Base-by-base conservation (phyloP, 176 grass and related monocot species). In the Eleusine indica region DNA sequence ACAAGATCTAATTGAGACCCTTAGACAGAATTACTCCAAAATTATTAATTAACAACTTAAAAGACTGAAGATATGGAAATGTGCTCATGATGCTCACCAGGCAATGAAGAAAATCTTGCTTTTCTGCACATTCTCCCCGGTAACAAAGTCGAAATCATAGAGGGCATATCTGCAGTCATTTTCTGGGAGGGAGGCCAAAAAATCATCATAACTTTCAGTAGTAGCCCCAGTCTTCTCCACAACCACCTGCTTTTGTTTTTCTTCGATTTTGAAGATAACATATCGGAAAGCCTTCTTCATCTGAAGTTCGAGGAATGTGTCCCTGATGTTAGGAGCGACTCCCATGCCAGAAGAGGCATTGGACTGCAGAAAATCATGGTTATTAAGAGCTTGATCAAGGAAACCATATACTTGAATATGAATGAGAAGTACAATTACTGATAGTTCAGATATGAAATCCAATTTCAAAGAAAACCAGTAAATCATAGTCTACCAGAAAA, bases 51-150 rank as follows among this genome's bases (percentile, higher is more conserved):
- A 49, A 35, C 49, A n/a, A 32, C 40, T 17, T 63, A 21, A 66
- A 18, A 79, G 28, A 37, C 62, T 39, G 73, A 51, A 43, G 60
- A 80, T 49, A 73, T 44, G 18, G 69, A 80, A 32, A 14, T 39
- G 3, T 54, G 79, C 63, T 32, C 30, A 71, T 54, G 63, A 89
- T 25, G 1, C 84, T 94, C 83, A 97, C 95, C 95, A 97, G 38
- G 95, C 90, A 84, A 97, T 92, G 89, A 97, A 97, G 75, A 97
- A 97, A 72, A 97, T 97, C 88, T 97, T 97, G 92, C 95, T 97
- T 86, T 97, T 97, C 85, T 94, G 95, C 70, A 94, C 93, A 57
- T 97, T 97, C 62, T 97, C 95, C 10, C 88, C 95, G 66, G 95
- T 97, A 64, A 97, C 95, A 49, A 97, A 97, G 87, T 97, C 95